A percentile compares a stretch with the other conserved stretches of the same genome.
Conservation (phyloP, 768 basidiomycete genomes). For the Myochromella boudieri region DNA sequence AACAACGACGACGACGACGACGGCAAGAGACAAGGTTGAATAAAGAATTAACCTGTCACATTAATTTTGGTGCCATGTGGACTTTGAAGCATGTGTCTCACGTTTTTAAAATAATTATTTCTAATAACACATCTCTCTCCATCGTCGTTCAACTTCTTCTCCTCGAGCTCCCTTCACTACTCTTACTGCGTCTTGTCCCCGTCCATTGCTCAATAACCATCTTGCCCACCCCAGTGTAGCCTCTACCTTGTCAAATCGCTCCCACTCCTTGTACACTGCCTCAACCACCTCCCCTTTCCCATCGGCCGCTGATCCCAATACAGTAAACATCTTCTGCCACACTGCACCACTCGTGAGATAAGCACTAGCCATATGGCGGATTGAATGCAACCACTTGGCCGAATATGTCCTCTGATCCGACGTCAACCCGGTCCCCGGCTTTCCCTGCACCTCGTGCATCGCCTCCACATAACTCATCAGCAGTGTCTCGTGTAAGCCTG, state of each 20-base stretch:
- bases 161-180: conserved; percentile 22
- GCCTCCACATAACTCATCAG: conserved; percentile 44
- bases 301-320: conserved; percentile 21
- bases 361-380: conserved; percentile 39
- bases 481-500: conserved; percentile 45
- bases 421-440: conserved; percentile 19
- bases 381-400: conserved; percentile 24
- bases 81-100: conserved; percentile 7
- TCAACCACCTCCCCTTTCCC: conserved; percentile 26
- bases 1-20: conserved; percentile 21
- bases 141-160: neutral
- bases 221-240: conserved; percentile 44
- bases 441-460: conserved; percentile 23
- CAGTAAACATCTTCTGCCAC: conserved; percentile 43
- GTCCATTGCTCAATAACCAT: conserved; percentile 43
- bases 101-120: conserved; percentile 4
- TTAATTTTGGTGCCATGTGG: conserved; percentile 17
- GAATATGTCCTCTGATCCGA: conserved; percentile 29
- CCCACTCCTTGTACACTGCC: conserved; percentile 45
- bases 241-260: conserved; percentile 30
- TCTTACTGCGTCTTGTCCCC: conserved; percentile 39
- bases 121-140: no score
- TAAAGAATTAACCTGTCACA: conserved; percentile 14
- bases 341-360: conserved; percentile 44
- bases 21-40: conserved; percentile 25